A percentile compares a stretch with the other conserved stretches of the same genome.
Conservation (phyloP, 495 filamentous ascomycete species). For the Schizothecium vesticola region DNA sequence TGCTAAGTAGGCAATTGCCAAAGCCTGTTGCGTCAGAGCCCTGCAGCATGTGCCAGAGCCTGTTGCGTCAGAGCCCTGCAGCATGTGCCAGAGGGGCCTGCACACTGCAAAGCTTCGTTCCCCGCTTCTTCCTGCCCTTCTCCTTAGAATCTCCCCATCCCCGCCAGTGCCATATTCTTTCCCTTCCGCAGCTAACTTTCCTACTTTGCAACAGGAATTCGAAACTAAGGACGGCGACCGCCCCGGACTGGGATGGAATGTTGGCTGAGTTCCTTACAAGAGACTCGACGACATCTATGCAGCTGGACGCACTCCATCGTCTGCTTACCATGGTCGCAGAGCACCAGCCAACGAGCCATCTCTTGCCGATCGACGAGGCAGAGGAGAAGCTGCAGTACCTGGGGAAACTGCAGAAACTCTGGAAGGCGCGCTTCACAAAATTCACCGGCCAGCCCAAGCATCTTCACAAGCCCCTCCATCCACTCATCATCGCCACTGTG, state of each 20-base stretch:
- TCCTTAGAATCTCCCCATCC: neutral
- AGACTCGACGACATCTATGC: neutral
- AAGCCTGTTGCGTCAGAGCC: no score
- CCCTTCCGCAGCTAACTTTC: neutral
- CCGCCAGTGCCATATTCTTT: neutral
- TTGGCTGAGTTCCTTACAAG: neutral
- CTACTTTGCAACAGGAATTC: neutral
- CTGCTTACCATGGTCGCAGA: neutral
- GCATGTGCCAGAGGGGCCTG: no score
- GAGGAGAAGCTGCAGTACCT: neutral
- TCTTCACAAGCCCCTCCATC: neutral
- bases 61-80: no score
- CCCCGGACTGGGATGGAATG: neutral
- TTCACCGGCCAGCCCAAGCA: neutral
- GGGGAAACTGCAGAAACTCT: neutral
- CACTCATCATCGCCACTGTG: neutral
- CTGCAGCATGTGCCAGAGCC: no score
- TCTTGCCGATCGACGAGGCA: neutral
- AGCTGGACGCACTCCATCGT: neutral
- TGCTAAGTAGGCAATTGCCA: no score
- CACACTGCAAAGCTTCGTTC: neutral
- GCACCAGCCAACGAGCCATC: neutral
- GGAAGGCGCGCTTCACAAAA: neutral
- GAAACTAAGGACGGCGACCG: neutral
- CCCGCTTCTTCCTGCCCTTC: neutral